A percentile compares a stretch with the other conserved stretches of the same genome.
Conservation (phyloP, 169 alveolate species). For the Plasmodium yoelii region DNA sequence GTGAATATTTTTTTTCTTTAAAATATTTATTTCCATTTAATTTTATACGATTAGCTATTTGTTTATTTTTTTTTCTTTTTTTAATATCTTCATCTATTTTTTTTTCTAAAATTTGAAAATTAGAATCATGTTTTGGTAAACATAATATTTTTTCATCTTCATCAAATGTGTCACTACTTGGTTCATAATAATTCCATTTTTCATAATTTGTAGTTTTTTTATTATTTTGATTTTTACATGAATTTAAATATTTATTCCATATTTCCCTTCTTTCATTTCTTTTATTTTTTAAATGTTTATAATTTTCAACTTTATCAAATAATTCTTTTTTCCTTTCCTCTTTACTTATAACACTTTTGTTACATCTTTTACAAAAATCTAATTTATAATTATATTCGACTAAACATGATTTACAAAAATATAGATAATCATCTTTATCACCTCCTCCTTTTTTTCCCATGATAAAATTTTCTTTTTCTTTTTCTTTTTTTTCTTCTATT, state of each 20-base stretch:
- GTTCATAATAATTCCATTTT: conserved; percentile 65
- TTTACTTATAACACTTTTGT: conserved; percentile 15
- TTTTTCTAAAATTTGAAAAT: conserved; percentile 18
- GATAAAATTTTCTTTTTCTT: conserved; percentile 5
- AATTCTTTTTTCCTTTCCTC: conserved; percentile 35
- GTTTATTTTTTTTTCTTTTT: conserved; percentile 27
- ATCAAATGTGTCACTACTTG: conserved; percentile 48
- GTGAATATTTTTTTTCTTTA: conserved; percentile 19
- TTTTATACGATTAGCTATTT: conserved; percentile 24
- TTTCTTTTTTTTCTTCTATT: conserved; percentile 34
- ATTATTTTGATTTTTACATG: not conserved
- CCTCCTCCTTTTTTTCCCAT: conserved; percentile 44
- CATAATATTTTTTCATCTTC: conserved; percentile 33
- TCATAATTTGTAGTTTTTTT: conserved; percentile 10
- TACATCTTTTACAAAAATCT: conserved; percentile 33
- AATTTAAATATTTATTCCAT: conserved; percentile 32
- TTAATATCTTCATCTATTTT: conserved; percentile 27
- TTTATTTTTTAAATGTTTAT: conserved; percentile 20
- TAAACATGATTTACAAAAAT: conserved; percentile 31
- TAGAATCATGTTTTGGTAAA: conserved; percentile 14
- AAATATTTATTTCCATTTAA: conserved; percentile 36
- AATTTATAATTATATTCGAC: conserved; percentile 17
- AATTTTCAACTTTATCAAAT: conserved; percentile 31
- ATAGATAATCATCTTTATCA: conserved; percentile 4
- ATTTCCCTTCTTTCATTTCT: conserved; percentile 33